Conservation (phyloP, 352 stramenopile species). For the Pythium phragmiticola region DNA sequence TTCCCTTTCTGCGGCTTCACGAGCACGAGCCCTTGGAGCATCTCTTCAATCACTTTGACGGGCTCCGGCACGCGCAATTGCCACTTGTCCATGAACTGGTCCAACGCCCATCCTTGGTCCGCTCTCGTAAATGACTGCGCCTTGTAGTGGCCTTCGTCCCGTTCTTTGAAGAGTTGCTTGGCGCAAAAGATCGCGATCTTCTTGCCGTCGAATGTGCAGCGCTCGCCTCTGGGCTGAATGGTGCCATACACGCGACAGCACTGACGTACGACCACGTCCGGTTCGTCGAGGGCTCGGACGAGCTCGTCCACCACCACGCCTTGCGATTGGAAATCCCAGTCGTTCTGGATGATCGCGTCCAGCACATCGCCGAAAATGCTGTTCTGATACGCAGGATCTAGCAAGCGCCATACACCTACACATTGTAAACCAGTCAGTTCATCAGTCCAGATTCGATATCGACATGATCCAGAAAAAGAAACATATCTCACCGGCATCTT, state of each 20-base stretch:
- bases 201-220: conserved; percentile 47
- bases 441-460: neutral
- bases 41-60: conserved; percentile 53
- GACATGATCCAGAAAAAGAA: neutral
- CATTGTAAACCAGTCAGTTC: neutral
- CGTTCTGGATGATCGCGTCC: conserved; percentile 68
- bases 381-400: conserved; percentile 53
- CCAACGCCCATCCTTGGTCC: conserved; percentile 45
- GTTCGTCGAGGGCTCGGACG: conserved; percentile 32
- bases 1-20: conserved; percentile 46
- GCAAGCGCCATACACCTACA: conserved; percentile 52
- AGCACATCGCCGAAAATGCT: conserved; percentile 73
- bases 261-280: conserved; percentile 58
- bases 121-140: conserved; percentile 22
- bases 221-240: conserved; percentile 28
- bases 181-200: conserved; percentile 78
- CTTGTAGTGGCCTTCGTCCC: conserved; percentile 39
- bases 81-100: conserved; percentile 84
- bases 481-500: conserved; percentile 44
- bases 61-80: conserved; percentile 67
- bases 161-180: conserved; percentile 72
- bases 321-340: conserved; percentile 51
- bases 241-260: conserved; percentile 69
- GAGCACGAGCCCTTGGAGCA: conserved; percentile 69
- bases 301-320: conserved; percentile 49